These are phyloP conservation scores for Cordyceps militaris DNA, from an alignment of 2,329 filamentous ascomycete species.

Conservation along the genomic window DNA sequence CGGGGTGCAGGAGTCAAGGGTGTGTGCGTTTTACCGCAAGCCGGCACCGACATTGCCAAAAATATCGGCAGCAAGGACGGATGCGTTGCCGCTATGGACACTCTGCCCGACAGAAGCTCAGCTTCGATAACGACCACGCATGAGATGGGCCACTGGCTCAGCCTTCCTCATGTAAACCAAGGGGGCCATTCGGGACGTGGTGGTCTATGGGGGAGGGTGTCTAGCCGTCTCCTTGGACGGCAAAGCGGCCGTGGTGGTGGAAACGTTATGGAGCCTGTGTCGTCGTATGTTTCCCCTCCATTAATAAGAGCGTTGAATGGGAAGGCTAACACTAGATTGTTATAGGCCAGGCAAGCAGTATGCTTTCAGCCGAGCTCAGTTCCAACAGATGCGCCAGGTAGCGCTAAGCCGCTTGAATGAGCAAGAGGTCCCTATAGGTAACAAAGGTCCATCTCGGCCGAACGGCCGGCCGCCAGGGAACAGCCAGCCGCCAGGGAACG, in stretches of 20 bases:
- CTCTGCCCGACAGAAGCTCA: background rate
- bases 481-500: background rate
- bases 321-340: background rate
- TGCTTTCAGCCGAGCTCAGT: background rate
- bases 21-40: background rate
- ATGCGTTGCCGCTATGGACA: background rate
- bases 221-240: background rate
- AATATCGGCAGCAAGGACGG: background rate
- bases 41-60: background rate
- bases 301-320: background rate
- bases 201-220: background rate
- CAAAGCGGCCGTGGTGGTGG: background rate
- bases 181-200: background rate
- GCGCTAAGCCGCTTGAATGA: background rate
- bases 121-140: background rate
- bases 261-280: background rate
- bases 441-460: background rate
- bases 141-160: background rate
- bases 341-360: background rate
- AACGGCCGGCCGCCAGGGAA: background rate
- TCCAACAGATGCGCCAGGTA: background rate
- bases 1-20: background rate
- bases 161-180: background rate
- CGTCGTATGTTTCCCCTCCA: background rate
- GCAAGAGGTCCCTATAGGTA: background rate